These are phyloP conservation scores for Papiliotrema laurentii DNA, from an alignment of 1,284 basidiomycete genomes.

Conservation along the genomic window DNA sequence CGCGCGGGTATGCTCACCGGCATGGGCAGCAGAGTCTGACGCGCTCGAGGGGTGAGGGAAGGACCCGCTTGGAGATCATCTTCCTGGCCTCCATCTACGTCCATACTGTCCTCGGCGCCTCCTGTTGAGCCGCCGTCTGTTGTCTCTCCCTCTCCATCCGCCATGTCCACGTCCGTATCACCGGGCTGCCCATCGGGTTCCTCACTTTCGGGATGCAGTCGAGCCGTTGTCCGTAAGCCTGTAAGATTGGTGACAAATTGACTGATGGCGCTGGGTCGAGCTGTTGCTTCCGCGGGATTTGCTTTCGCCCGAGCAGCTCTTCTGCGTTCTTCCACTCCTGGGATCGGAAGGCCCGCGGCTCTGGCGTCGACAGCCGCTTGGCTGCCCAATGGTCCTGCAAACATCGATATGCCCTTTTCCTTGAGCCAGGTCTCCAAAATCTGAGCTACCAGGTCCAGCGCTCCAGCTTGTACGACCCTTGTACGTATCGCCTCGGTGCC, in stretches of 20 bases:
- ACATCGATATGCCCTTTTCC: constrained; percentile 59
- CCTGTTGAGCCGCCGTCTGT: constrained; percentile 31
- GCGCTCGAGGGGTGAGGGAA: constrained; percentile 39
- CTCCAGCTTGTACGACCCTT: constrained; percentile 92
- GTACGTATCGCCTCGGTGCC: constrained; percentile 90
- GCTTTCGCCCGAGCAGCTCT: not conserved
- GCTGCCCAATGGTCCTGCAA: constrained; percentile 50
- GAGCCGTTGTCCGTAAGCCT: not conserved
- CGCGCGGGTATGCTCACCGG: constrained; percentile 19
- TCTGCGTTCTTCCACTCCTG: constrained; percentile 17
- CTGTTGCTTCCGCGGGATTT: not conserved
- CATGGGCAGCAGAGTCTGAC: constrained; percentile 32
- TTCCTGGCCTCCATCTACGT: constrained; percentile 20
- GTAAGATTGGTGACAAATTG: constrained; percentile 4
- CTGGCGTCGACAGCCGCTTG: constrained; percentile 59
- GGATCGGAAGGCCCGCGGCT: constrained; percentile 50
- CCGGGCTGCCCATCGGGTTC: not conserved
- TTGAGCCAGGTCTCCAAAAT: constrained; percentile 90
- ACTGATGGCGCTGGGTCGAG: not conserved
- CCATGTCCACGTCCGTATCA: constrained; percentile 46
- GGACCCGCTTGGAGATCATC: constrained; percentile 10
- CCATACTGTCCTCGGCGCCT: constrained; percentile 33
- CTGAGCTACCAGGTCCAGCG: constrained; percentile 88
- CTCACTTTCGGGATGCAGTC: too few species aligned
- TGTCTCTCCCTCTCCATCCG: constrained; percentile 40